Percentiles rank a stretch among this genome's conserved stretches.
These are phyloP conservation scores for Suillus plorans DNA, from an alignment of 768 basidiomycete genomes.

Conservation along the genomic window DNA sequence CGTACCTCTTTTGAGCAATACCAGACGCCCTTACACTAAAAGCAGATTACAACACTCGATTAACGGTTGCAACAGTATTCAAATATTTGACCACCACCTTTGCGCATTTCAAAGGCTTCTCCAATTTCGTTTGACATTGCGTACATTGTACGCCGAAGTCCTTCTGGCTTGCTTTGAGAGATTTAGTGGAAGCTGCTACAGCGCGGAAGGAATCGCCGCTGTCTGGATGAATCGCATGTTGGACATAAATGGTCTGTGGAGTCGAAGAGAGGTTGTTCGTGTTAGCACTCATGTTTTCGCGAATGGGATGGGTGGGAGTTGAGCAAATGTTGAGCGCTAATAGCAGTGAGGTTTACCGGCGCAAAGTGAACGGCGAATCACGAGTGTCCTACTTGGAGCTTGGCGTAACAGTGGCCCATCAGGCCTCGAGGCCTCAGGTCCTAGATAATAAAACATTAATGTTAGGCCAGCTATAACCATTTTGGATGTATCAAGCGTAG, in stretches of 20 bases:
- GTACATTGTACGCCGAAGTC: constrained; percentile 11
- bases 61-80: neutral
- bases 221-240: neutral
- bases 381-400: too few relatives aligned
- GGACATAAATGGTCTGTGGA: neutral
- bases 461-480: too few relatives aligned
- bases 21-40: constrained; percentile 20
- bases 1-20: constrained; percentile 18
- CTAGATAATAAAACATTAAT: too few relatives aligned
- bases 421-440: too few relatives aligned
- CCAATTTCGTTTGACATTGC: constrained; percentile 11
- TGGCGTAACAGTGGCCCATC: too few relatives aligned
- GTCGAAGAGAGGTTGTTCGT: neutral
- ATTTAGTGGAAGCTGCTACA: neutral
- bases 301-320: too few relatives aligned
- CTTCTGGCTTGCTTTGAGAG: neutral
- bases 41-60: neutral
- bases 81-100: neutral
- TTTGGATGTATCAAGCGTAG: too few relatives aligned
- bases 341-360: too few relatives aligned
- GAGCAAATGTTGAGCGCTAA: too few relatives aligned
- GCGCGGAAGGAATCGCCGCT: neutral
- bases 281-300: neutral
- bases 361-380: too few relatives aligned
- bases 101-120: constrained; percentile 14